These are phyloP conservation scores for Centrapalus pauciflorus DNA, from an alignment of 129 eudicot species.

Conservation along the genomic window DNA sequence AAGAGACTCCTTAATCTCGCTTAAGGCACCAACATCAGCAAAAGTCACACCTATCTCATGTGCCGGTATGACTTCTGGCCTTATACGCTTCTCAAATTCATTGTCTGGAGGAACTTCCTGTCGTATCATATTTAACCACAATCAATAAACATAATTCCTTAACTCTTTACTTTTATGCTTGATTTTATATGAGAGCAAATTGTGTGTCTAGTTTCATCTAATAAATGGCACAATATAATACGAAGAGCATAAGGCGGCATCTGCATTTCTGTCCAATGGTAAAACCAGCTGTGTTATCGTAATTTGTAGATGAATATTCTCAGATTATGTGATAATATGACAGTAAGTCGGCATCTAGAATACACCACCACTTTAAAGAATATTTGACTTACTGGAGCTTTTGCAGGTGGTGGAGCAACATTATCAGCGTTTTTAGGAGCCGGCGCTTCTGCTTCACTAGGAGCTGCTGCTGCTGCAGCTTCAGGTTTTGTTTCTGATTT, in stretches of 20 bases:
- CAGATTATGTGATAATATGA: background rate
- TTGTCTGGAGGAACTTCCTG: constrained; percentile 91
- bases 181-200: background rate
- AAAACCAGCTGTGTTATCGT: too few relatives aligned
- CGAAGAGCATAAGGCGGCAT: background rate
- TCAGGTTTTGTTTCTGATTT: constrained; percentile 48
- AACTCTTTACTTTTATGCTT: background rate
- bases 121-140: background rate
- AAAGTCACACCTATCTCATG: constrained; percentile 74
- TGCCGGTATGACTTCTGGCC: constrained; percentile 91
- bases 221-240: background rate
- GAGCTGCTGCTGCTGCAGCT: constrained; percentile 23
- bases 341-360: background rate
- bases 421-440: constrained; percentile 42
- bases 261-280: background rate
- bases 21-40: constrained; percentile 82
- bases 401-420: constrained; percentile 40
- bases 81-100: constrained; percentile 88
- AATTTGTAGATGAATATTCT: too few relatives aligned
- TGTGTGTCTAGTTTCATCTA: background rate
- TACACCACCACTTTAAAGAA: background rate
- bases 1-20: constrained; percentile 83
- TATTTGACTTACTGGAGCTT: constrained; percentile 51
- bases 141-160: background rate
- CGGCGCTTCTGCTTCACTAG: constrained; percentile 31